Conservation (phyloP, 2,329 filamentous ascomycete genomes). For the Mariannaea sp. region DNA sequence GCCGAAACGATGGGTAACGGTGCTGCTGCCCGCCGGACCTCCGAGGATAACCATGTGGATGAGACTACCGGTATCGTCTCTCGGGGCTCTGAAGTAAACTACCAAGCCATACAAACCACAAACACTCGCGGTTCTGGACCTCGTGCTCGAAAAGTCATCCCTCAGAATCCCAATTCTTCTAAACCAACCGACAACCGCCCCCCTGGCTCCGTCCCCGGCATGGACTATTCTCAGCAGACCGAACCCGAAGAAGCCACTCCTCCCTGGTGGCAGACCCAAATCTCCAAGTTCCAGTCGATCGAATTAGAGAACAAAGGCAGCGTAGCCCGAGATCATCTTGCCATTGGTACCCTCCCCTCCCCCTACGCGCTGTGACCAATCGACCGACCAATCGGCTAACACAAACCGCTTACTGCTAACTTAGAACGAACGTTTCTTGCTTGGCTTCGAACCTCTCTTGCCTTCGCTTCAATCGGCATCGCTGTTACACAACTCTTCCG, state of each 20-base stretch:
- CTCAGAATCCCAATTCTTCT: constrained; percentile 16
- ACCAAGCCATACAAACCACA: constrained; percentile 45
- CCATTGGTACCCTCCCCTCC: constrained; percentile 61
- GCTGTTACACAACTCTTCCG: constrained; percentile 85
- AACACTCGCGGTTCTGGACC: constrained; percentile 21
- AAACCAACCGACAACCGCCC: constrained; percentile 14
- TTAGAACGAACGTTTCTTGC: constrained; percentile 83
- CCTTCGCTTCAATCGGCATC: constrained; percentile 82
- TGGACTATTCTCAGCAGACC: constrained; percentile 23
- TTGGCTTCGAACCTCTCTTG: constrained; percentile 81
- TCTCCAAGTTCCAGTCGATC: constrained; percentile 60
- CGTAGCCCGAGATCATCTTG: constrained; percentile 81
- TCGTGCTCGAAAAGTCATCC: constrained; percentile 23
- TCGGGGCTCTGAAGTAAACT: constrained; percentile 44
- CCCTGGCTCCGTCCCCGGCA: constrained; percentile 11
- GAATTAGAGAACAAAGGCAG: constrained; percentile 87
- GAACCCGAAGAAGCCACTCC: constrained; percentile 31
- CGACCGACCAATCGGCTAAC: constrained; percentile 12
- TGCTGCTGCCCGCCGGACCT: constrained; percentile 22
- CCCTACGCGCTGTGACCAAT: background rate
- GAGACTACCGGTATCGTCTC: constrained; percentile 50
- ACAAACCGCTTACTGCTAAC: background rate
- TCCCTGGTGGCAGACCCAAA: constrained; percentile 57
- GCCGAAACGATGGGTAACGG: constrained; percentile 47
- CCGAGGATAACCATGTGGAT: constrained; percentile 40